These are phyloP conservation scores for sweet orange (Citrus sinensis) DNA, from an alignment of 345 rosid genomes.

Conservation along the genomic window DVS_A1.0 CM039167.1:5078501-5079000, in stretches of 20 bases:
- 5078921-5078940: background rate
- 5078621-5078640: no score
- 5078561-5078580: slow-evolving; percentile 24
- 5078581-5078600: slow-evolving; percentile 34
- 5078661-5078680: no score
- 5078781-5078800: background rate
- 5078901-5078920: background rate
- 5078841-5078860: background rate
- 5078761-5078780: background rate
- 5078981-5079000: no score
- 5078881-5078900: background rate
- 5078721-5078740: background rate
- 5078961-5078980: no score
- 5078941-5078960: background rate
- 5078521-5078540: slow-evolving; percentile 30
- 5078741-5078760: background rate
- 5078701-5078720: no score
- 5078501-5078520: slow-evolving; percentile 49
- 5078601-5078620: no score
- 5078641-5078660: no score
- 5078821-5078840: background rate
- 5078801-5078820: background rate
- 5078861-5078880: background rate
- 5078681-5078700: no score
- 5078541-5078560: slow-evolving; percentile 24